Percentiles rank a stretch among this genome's conserved stretches.
Conservation (phyloP, 306 rosid species). For the Herpetospermum pedunculosum region DNA sequence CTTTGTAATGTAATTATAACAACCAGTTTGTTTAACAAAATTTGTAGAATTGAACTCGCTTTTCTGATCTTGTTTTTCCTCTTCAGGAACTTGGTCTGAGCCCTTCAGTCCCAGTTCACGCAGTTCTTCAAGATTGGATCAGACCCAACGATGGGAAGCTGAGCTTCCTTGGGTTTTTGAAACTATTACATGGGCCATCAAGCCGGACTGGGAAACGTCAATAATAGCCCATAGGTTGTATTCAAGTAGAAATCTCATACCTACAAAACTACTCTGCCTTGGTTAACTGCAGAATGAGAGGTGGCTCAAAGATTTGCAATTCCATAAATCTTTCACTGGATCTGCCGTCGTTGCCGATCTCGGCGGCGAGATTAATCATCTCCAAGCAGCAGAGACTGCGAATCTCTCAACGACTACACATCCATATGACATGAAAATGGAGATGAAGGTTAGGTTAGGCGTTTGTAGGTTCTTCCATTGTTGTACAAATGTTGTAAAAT, state of each 20-base stretch:
- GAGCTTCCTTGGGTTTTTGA: conserved; percentile 88
- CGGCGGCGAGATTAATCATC: background rate
- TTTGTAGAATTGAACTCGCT: too few species aligned
- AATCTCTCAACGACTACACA: background rate
- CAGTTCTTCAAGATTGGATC: conserved; percentile 92
- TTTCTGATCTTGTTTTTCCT: background rate
- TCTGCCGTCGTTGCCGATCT: background rate
- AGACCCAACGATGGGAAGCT: conserved; percentile 85
- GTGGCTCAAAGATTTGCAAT: conserved; percentile 1
- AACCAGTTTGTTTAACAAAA: too few species aligned
- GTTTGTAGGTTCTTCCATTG: background rate
- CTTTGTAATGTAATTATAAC: background rate
- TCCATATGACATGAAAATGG: background rate
- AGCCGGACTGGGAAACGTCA: conserved; percentile 17
- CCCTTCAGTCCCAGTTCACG: conserved; percentile 81
- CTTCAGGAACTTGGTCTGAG: conserved; percentile 87
- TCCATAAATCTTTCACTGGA: background rate
- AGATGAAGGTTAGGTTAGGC: background rate
- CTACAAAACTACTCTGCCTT: background rate
- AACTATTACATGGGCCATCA: conserved; percentile 73
- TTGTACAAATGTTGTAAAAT: background rate
- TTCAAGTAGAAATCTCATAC: background rate
- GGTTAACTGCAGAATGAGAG: background rate
- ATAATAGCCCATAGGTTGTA: background rate
- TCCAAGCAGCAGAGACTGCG: background rate